Percentiles rank a stretch among this genome's conserved stretches.
Conservation (phyloP, 306 rosid genomes). For the Rosa lucieae region DNA sequence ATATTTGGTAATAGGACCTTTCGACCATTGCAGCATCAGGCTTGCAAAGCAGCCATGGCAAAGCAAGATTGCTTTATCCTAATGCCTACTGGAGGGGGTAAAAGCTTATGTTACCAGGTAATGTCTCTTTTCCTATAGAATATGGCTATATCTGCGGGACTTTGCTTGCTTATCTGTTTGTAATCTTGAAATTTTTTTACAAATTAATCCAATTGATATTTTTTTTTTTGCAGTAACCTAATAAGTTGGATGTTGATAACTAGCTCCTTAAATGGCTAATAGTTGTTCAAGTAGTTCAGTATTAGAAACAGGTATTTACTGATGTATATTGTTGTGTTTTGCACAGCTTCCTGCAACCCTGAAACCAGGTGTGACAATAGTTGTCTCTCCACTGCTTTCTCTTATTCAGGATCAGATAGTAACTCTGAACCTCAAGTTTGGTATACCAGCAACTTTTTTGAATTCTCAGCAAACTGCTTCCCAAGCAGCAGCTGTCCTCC, state of each 20-base stretch:
- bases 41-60: conserved; percentile 76
- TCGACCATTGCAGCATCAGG: conserved; percentile 90
- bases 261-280: not conserved
- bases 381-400: conserved; percentile 91
- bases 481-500: conserved; percentile 79
- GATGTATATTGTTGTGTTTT: conserved; percentile 14
- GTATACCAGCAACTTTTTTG: conserved; percentile 88
- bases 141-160: not conserved
- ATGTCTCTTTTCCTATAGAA: conserved; percentile 27
- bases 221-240: no score
- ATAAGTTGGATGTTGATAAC: not conserved
- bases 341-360: conserved; percentile 94
- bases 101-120: conserved; percentile 98
- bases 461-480: conserved; percentile 90
- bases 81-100: conserved; percentile 99
- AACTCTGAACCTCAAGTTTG: conserved; percentile 81
- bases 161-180: conserved; percentile 18
- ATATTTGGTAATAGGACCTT: conserved; percentile 74
- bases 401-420: conserved; percentile 96
- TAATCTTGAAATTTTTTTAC: not conserved
- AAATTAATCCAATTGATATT: not conserved
- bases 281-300: not conserved
- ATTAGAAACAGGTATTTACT: not conserved
- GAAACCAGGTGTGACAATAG: conserved; percentile 80
- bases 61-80: conserved; percentile 85